These are phyloP conservation scores for Glaciozyma antarctica DNA, from an alignment of 768 basidiomycete species.

Conservation along the genomic window DNA sequence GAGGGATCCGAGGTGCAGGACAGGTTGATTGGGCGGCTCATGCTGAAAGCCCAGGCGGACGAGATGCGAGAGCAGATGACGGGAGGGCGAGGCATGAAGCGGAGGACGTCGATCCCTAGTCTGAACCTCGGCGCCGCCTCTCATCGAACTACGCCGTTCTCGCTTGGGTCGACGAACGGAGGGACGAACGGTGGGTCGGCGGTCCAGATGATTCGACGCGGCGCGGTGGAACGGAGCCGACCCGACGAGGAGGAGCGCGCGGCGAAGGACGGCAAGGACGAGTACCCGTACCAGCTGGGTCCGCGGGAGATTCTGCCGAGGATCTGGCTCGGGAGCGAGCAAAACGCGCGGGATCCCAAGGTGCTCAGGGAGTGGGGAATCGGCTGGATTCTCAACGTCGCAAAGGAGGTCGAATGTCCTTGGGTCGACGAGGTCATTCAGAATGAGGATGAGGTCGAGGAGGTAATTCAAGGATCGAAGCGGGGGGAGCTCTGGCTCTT, in stretches of 20 bases:
- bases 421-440: slow-evolving; percentile 27
- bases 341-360: slow-evolving; percentile 75
- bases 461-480: no score
- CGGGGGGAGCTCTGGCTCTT: neutral
- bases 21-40: slow-evolving; percentile 25
- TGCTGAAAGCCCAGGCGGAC: slow-evolving; percentile 31
- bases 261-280: slow-evolving; percentile 13
- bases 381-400: slow-evolving; percentile 76
- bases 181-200: slow-evolving; percentile 8
- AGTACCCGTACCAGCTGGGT: slow-evolving; percentile 61
- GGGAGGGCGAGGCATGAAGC: slow-evolving; percentile 32
- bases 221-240: neutral
- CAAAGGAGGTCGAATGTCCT: slow-evolving; percentile 62
- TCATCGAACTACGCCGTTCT: slow-evolving; percentile 2
- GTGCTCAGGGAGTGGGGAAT: slow-evolving; percentile 62
- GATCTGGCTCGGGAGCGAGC: slow-evolving; percentile 79
- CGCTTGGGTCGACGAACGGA: slow-evolving; percentile 1
- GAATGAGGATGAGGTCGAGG: neutral
- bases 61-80: slow-evolving; percentile 32
- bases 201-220: slow-evolving; percentile 18
- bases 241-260: neutral
- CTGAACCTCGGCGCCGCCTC: slow-evolving; percentile 22
- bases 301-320: slow-evolving; percentile 76
- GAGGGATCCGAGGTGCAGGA: slow-evolving; percentile 22
- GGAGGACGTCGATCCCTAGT: slow-evolving; percentile 31